A percentile compares a stretch with the other conserved stretches of the same genome.
Evolutionary conservation across 345 rosid genomes (phyloP).

Genomic region (Gossypium anomalum): DNA sequence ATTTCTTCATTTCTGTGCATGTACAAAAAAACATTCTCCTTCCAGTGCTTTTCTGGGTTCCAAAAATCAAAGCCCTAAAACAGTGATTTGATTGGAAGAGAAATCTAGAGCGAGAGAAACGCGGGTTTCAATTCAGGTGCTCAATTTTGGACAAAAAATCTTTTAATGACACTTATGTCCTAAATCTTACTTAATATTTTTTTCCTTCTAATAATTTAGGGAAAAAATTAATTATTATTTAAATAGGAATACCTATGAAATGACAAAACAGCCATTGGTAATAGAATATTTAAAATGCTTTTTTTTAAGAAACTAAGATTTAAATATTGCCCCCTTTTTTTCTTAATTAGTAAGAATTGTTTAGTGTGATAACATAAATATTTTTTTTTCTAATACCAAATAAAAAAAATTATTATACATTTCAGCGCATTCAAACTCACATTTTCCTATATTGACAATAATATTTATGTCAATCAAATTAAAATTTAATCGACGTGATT

Average conservation of each 20-base stretch:
- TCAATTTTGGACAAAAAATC: neutral
- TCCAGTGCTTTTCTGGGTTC: neutral
- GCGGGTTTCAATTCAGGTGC: slow-evolving; percentile 12
- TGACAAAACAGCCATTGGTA: neutral
- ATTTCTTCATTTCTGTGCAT: slow-evolving; percentile 6
- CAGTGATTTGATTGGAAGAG: slow-evolving; percentile 15
- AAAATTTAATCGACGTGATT: too few species aligned
- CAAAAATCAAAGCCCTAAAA: neutral
- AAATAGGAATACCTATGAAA: neutral
- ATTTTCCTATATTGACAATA: fast-evolving
- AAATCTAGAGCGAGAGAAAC: slow-evolving; percentile 16
- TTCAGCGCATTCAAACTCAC: fast-evolving
- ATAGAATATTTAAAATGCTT: neutral
- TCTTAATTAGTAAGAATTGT: too few species aligned
- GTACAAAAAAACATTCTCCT: neutral
- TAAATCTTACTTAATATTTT: neutral
- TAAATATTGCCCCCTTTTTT: neutral
- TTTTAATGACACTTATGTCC: slow-evolving; percentile 4
- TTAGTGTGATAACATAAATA: neutral
- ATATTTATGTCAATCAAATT: too few species aligned
- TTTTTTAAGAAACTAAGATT: neutral
- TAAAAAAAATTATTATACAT: fast-evolving
- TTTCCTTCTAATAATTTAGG: neutral
- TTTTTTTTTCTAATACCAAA: too few species aligned
- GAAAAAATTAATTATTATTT: neutral